Base-by-base conservation (phyloP, 1,284 basidiomycete genomes). In the Trichosporon sp. region DNA sequence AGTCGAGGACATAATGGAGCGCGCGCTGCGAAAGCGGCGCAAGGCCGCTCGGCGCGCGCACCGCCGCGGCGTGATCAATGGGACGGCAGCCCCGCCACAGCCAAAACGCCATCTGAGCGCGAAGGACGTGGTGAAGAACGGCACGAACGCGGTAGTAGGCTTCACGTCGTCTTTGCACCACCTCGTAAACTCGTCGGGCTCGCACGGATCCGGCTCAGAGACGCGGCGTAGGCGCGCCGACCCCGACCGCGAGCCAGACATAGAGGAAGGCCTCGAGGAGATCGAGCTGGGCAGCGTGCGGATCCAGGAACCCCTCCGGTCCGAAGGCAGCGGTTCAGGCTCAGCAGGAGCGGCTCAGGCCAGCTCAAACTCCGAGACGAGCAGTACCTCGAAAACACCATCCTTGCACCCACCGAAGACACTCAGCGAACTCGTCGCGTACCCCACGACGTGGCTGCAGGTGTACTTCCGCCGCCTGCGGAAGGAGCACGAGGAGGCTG, bases 1-100 rank as follows among this genome's bases (percentile, higher is more conserved):
- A 63, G 80, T 81, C 54, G 80, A 81, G 69, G 78, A 81, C 64
- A 75, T 81, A 29, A 77, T 81, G 73, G 73, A 77, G 67, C 69
- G 77, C 52, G 71, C 75, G 23, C 70, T 79, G 58, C 68, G 72
- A 29, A 77, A 75, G 66, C 76, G 76, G 40, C 71, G 74, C 13
- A 74, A 74, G 67, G 63, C 69, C 1, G 75, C 66, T 1, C 66
- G 66, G 2, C 57, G 64, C 14, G 66, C 64, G 1, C 66, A 68
- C 54, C 57, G 62, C 31, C 52, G 49, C 1, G 44, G 25, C 9
- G 61, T 65, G 27, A 61, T 68, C 70, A 61, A 60, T 60, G n/a
- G 73, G 67, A 1, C 63, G 65, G 23, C 64, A 23, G 40, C 40
- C 27, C 7, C 27, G 25, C 49, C 37, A n/a, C 16, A 19, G 2